Base-by-base conservation (phyloP, 2,329 filamentous ascomycete genomes). In the Tolypocladium amazonense region DNA sequence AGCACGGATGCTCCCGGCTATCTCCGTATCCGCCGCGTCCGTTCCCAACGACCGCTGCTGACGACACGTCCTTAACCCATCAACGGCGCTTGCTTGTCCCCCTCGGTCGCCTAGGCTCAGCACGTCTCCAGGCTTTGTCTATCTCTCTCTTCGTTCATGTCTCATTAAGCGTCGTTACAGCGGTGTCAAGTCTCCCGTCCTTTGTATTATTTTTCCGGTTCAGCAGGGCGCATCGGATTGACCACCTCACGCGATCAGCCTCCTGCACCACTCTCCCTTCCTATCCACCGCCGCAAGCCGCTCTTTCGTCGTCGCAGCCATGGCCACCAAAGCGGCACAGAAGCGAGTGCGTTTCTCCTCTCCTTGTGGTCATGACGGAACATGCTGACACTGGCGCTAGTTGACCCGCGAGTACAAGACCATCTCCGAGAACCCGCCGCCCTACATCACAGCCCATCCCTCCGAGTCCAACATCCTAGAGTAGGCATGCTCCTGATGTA, bases 401-500 rank as follows among this genome's bases (percentile, higher is more conserved):
- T 79, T 85, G 72, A 83, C 83, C 65, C 81, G 81, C 73, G 83
- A 85, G 69, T 86, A 82, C 76, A 85, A 85, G 71, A 76, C 78
- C 62, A 85, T 86, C 65, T 79, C 80, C 20, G 79, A 84, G 67
- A 93, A 92, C 68, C 92, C 92, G 14, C 91, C 92, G 41, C 91
- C 92, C 58, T 96, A 90, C 76, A 96, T 96, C 68, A 81, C 85
- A 57, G 92, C 92, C 18, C 92, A 96, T 71, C 92, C 92, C 14
- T 95, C 91, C 45, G 92, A 96, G 65, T 83, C 84, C 50, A 96
- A 96, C 73, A 96, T 96, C 65, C 83, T 97, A 56, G 92, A 97
- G 88, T 90, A 76, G 62, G 83, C 73, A 43, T 9, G 45, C 50
- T n/a, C 37, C 38, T 18, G 11, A 7, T 27, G 25, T 20, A 1